phyloP scores from a whole-genome alignment of 2,329 filamentous ascomycete genomes.

The Neonectria ditissima region DNA sequence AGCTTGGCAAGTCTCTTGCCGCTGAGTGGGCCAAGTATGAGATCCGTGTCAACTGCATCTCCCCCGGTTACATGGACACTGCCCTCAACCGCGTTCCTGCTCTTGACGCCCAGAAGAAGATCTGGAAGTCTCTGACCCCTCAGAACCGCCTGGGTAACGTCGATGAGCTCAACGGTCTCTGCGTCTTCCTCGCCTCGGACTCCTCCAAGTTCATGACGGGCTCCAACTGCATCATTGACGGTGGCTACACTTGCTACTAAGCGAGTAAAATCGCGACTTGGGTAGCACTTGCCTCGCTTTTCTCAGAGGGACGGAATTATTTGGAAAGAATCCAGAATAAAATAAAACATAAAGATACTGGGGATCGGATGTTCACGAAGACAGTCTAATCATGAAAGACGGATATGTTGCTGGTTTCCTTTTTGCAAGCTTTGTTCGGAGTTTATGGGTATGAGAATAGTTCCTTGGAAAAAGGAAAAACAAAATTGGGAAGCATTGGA shows the following conservation, averaged over 20 bases:
- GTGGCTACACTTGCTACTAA: conserved; percentile 74
- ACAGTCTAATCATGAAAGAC: conserved; percentile 4
- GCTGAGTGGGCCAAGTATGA: conserved; percentile 86
- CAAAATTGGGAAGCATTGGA: conserved; percentile 24
- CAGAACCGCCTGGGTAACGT: conserved; percentile 78
- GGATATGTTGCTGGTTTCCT: conserved; percentile 18
- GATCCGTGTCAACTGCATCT: conserved; percentile 87
- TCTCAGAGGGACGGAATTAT: conserved; percentile 11
- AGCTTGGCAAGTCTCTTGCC: conserved; percentile 83
- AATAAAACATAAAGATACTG: background rate
- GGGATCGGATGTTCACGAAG: conserved; percentile 13
- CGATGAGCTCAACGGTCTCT: conserved; percentile 82
- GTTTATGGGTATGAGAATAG: conserved; percentile 29
- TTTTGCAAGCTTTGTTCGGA: conserved; percentile 31
- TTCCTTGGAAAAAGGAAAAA: conserved; percentile 21
- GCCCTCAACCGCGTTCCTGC: conserved; percentile 82
- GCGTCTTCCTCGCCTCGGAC: conserved; percentile 80
- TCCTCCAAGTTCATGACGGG: conserved; percentile 83
- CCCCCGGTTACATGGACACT: conserved; percentile 89
- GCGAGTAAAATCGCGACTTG: conserved; percentile 17
- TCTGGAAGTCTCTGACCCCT: conserved; percentile 80
- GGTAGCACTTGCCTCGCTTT: conserved; percentile 11
- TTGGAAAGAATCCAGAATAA: conserved; percentile 1
- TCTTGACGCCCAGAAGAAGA: conserved; percentile 84
- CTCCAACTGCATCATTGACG: conserved; percentile 77